These are phyloP conservation scores for Capronia epimyces DNA, from an alignment of 2,329 filamentous ascomycete genomes.

Conservation along the genomic window DNA sequence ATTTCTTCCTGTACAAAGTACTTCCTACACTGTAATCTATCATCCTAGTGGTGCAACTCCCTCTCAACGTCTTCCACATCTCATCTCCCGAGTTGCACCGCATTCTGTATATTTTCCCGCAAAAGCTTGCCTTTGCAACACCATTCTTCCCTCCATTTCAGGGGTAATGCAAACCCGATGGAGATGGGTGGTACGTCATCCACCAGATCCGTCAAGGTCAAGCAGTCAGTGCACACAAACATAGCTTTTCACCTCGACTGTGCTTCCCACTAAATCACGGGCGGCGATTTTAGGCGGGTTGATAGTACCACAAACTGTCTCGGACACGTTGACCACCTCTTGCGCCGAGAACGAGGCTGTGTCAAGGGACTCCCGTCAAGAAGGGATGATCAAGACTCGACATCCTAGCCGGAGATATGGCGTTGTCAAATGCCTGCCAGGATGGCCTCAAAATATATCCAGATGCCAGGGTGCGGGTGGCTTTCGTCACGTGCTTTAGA, in stretches of 20 bases:
- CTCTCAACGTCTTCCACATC: neutral
- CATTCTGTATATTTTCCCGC: neutral
- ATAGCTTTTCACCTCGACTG: neutral
- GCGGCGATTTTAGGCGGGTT: neutral
- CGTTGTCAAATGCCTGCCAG: neutral
- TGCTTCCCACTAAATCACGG: neutral
- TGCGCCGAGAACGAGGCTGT: constrained; percentile 1
- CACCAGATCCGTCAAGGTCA: neutral
- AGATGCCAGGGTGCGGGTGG: neutral
- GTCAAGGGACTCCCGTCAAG: neutral
- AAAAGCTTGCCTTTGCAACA: neutral
- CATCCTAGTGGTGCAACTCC: neutral
- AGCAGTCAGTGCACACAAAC: constrained; percentile 1
- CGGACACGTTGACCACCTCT: neutral
- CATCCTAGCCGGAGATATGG: neutral
- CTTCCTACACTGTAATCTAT: neutral
- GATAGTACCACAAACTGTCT: neutral
- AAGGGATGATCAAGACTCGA: too few relatives aligned
- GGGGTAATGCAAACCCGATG: neutral
- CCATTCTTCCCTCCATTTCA: neutral
- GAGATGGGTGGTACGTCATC: neutral
- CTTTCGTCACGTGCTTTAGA: constrained; percentile 8
- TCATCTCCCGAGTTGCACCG: neutral
- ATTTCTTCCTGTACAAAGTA: neutral
- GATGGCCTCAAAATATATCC: neutral